A percentile compares a stretch with the other conserved stretches of the same genome.
Evolutionary conservation across 2,329 filamentous ascomycete genomes (phyloP).

Genomic region (Penicillium glabrum): DNA sequence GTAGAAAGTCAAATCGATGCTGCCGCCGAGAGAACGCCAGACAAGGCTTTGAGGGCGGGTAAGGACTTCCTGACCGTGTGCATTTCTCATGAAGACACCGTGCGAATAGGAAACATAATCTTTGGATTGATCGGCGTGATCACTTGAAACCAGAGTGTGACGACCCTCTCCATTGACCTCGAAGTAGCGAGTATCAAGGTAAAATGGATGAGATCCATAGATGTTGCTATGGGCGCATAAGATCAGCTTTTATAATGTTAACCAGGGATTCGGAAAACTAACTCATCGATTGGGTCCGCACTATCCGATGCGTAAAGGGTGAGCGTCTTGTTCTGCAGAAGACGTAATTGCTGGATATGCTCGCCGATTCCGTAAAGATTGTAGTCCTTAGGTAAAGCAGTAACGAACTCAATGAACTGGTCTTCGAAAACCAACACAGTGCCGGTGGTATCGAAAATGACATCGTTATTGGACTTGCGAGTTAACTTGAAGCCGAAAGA

Average conservation of each 20-base stretch:
- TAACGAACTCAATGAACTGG: conserved; percentile 74
- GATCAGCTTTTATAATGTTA: not conserved
- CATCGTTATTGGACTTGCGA: conserved; percentile 61
- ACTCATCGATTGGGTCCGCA: conserved; percentile 54
- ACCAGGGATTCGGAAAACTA: conserved; percentile 9
- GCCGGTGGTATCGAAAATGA: conserved; percentile 66
- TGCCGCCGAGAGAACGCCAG: conserved; percentile 73
- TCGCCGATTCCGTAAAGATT: conserved; percentile 76
- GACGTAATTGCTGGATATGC: conserved; percentile 66
- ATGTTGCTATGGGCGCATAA: conserved; percentile 52
- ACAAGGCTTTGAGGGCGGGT: conserved; percentile 65
- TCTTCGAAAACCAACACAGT: conserved; percentile 70
- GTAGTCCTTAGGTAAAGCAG: conserved; percentile 66
- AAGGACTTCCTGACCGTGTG: conserved; percentile 72
- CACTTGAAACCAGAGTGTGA: conserved; percentile 53
- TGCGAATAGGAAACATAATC: conserved; percentile 69
- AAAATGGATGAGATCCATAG: conserved; percentile 76
- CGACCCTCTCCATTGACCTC: conserved; percentile 53
- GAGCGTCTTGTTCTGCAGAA: conserved; percentile 72
- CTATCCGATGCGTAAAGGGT: conserved; percentile 69
- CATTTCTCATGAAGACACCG: conserved; percentile 74
- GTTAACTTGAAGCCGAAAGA: conserved; percentile 58
- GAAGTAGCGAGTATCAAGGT: conserved; percentile 77
- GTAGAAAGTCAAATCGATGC: conserved; percentile 77
- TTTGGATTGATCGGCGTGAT: conserved; percentile 53